Evolutionary conservation across 2,329 filamentous ascomycete genomes (phyloP).

Genomic region (Davidsoniella neocaledoniae): DNA sequence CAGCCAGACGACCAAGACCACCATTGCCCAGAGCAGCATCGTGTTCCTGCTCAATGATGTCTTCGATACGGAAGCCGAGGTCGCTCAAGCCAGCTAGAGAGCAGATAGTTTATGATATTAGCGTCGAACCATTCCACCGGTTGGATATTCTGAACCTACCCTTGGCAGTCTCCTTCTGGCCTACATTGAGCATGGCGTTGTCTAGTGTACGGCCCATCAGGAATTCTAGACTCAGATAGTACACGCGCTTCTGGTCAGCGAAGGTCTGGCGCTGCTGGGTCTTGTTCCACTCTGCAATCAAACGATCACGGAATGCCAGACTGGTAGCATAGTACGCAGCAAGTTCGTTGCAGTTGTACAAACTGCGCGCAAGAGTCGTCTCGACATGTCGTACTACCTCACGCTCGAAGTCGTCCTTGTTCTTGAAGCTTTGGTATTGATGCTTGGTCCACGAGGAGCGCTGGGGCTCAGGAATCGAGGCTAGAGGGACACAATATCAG

Average conservation of each 20-base stretch:
- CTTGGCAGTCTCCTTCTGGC: constrained; percentile 68
- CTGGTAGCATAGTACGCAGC: constrained; percentile 86
- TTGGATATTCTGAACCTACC: constrained; percentile 30
- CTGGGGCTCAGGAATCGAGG: constrained; percentile 73
- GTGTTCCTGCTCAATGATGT: constrained; percentile 86
- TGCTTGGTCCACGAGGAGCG: constrained; percentile 60
- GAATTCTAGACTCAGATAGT: constrained; percentile 95
- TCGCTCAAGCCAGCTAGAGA: constrained; percentile 60
- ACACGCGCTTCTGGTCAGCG: constrained; percentile 79
- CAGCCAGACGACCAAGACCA: constrained; percentile 82
- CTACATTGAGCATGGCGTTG: constrained; percentile 96
- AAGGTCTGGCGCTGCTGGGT: constrained; percentile 94
- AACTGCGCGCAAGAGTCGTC: constrained; percentile 82
- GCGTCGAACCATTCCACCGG: constrained; percentile 18
- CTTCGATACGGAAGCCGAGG: constrained; percentile 91
- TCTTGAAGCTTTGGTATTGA: constrained; percentile 51
- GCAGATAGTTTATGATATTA: constrained; percentile 19
- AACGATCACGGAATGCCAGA: constrained; percentile 77
- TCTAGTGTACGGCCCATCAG: constrained; percentile 92
- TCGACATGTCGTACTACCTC: constrained; percentile 91
- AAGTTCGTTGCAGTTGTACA: constrained; percentile 95
- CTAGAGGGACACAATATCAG: constrained; percentile 20
- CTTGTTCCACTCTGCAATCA: constrained; percentile 94
- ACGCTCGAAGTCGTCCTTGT: constrained; percentile 68
- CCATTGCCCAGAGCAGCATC: constrained; percentile 94